phyloP scores from a whole-genome alignment of 441 rosid species.

The Pelargonium australe region DNA sequence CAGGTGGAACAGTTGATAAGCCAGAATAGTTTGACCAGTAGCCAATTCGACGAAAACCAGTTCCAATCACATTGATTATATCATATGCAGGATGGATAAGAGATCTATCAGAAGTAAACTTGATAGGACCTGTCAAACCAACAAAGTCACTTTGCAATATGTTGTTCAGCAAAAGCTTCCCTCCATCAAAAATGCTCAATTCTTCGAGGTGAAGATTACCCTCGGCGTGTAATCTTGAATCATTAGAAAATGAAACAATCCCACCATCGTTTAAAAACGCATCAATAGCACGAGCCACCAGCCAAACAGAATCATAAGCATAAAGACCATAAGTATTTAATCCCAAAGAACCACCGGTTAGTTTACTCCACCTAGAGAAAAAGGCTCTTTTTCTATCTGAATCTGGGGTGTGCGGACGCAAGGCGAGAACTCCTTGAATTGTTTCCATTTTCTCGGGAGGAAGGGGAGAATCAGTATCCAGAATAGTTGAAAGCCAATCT shows the following conservation, averaged over 20 bases:
- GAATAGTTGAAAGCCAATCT: conserved; percentile 60
- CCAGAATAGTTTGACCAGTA: conserved; percentile 70
- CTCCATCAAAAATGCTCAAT: conserved; percentile 59
- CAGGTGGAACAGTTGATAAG: conserved; percentile 46
- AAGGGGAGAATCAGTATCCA: conserved; percentile 55
- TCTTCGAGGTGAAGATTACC: conserved; percentile 63
- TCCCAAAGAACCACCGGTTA: conserved; percentile 43
- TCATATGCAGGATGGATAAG: conserved; percentile 66
- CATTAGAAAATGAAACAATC: conserved; percentile 54
- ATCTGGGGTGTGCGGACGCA: conserved; percentile 58
- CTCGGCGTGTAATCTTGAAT: conserved; percentile 31
- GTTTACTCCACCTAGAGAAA: conserved; percentile 48
- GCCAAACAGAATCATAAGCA: conserved; percentile 89
- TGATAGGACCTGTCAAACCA: conserved; percentile 59
- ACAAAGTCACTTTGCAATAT: conserved; percentile 46
- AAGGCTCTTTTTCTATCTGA: conserved; percentile 50
- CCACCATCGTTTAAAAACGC: conserved; percentile 58
- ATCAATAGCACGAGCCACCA: conserved; percentile 66
- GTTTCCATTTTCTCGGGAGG: conserved; percentile 34
- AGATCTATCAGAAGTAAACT: conserved; percentile 45
- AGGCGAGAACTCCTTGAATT: conserved; percentile 64
- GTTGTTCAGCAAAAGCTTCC: conserved; percentile 46
- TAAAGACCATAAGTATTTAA: conserved; percentile 56
- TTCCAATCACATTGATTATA: conserved; percentile 65
- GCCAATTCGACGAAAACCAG: conserved; percentile 56